Evolutionary conservation across 768 basidiomycete genomes (phyloP), one percentile per base, ranked within the genome.

Genomic region (Sutorius australiensis): DNA sequence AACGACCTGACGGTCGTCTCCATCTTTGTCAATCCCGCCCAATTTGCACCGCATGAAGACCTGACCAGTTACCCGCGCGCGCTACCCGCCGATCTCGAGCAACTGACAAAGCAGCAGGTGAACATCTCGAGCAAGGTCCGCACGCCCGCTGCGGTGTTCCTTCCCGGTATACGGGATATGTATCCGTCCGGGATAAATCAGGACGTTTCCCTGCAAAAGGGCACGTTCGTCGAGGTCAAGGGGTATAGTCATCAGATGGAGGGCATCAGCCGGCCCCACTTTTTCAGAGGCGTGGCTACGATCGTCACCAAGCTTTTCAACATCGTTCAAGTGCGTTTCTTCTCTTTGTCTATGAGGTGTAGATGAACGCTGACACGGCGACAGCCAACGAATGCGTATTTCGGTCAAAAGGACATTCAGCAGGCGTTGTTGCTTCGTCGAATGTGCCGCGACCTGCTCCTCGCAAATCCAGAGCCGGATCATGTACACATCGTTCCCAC

Each of bases 391-490:
- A 82, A 86, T 58, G 85, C 89, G 19, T 98, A 98, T 69, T 97
- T 99, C 57, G 95, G 97, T 1, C 95, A 98, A 71, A 98, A 98
- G 67, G 95, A 98, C 67, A 97, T 99, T 49, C 97, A 99, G 65
- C 97, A 99, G 67, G 92, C 89, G 0, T 74, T 98, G 14, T 72
- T 99, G 41, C 76, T 98, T 31, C 86, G 87, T 32, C 82, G 84
- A 5, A 75, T 98, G 70, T 79, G 80, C 48, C 74, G 78, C 28
- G 97, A 99, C 68, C 75, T 97, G 6, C 80, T 95, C 10, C 69
- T 93, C n/a, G 73, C 87, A 6, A 79, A 90, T 64, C 97, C 97
- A 0, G 73, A 80, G 10, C 73, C 86, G 0, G 72, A 80, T 27
- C 81, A 84, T 61, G 66, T 98, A n/a, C 85, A 87, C 67, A 93